Evolutionary conservation across 1,139 yeast genomes (phyloP).

Genomic region (Pichia sp.): DNA sequence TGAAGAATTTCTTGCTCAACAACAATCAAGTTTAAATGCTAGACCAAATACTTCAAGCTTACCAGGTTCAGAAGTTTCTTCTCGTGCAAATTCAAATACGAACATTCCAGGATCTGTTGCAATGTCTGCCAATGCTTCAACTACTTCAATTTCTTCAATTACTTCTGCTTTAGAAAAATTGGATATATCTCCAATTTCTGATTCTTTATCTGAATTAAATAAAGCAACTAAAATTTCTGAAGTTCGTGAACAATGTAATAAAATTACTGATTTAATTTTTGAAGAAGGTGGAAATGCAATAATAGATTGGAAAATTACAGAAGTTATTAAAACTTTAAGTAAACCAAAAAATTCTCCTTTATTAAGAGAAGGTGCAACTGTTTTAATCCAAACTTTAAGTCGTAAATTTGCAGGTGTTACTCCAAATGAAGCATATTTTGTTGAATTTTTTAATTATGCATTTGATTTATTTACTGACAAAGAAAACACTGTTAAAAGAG

Average conservation of each 20-base stretch:
- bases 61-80: slow-evolving; percentile 21
- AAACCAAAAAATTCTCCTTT: slow-evolving; percentile 71
- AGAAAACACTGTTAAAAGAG: slow-evolving; percentile 77
- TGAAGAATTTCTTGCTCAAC: slow-evolving; percentile 25
- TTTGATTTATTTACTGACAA: slow-evolving; percentile 75
- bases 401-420: slow-evolving; percentile 59
- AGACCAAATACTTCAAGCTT: slow-evolving; percentile 9
- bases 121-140: slow-evolving; percentile 28
- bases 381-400: slow-evolving; percentile 64
- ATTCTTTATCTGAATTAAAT: slow-evolving; percentile 49
- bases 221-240: slow-evolving; percentile 57
- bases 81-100: slow-evolving; percentile 22
- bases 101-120: slow-evolving; percentile 26
- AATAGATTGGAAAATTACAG: slow-evolving; percentile 59
- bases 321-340: slow-evolving; percentile 55
- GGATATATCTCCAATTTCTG: slow-evolving; percentile 63
- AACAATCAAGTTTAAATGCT: slow-evolving; percentile 13
- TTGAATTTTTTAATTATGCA: slow-evolving; percentile 50
- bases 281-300: slow-evolving; percentile 46
- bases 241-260: slow-evolving; percentile 54
- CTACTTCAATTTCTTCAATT: slow-evolving; percentile 58
- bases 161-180: slow-evolving; percentile 68
- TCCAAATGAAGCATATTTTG: slow-evolving; percentile 69
- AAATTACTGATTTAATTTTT: slow-evolving; percentile 44
- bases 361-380: slow-evolving; percentile 68